Percentiles rank a stretch among this genome's conserved stretches.
Conservation (phyloP, 305 asterid species). For the Fraxinus greggii region DNA sequence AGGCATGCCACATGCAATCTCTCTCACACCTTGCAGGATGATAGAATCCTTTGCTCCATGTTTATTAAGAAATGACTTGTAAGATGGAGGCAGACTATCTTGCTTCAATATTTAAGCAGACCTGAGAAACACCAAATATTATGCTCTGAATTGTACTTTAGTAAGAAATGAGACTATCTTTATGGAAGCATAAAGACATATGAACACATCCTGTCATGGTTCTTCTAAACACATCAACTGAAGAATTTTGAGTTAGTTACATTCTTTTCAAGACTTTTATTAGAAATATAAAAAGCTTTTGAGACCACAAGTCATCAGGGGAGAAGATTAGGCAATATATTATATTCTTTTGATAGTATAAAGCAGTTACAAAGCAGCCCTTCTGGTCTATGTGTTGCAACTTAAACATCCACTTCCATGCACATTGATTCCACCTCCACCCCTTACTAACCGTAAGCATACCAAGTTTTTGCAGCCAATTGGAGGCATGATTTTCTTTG, state of each 20-base stretch:
- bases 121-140: slow-evolving; percentile 43
- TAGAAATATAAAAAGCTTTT: background rate
- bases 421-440: background rate
- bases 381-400: background rate
- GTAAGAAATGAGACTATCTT: background rate
- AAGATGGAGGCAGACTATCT: slow-evolving; percentile 80
- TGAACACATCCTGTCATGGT: slow-evolving; percentile 9
- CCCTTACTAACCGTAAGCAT: too few relatives aligned
- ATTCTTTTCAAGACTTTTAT: background rate
- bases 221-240: slow-evolving; percentile 13
- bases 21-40: slow-evolving; percentile 78
- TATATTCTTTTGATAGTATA: background rate
- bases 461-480: background rate
- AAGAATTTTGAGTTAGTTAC: slow-evolving; percentile 10
- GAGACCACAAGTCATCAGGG: background rate
- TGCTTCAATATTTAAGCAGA: slow-evolving; percentile 83
- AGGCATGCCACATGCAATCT: slow-evolving; percentile 73
- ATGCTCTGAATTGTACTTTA: slow-evolving; percentile 14
- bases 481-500: background rate
- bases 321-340: background rate
- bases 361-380: background rate
- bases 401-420: background rate
- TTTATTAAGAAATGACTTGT: slow-evolving; percentile 85
- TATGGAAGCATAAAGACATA: slow-evolving; percentile 15
- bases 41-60: slow-evolving; percentile 82